Conservation (phyloP, 495 filamentous ascomycete genomes). For the Aspergillus nidulans region DNA sequence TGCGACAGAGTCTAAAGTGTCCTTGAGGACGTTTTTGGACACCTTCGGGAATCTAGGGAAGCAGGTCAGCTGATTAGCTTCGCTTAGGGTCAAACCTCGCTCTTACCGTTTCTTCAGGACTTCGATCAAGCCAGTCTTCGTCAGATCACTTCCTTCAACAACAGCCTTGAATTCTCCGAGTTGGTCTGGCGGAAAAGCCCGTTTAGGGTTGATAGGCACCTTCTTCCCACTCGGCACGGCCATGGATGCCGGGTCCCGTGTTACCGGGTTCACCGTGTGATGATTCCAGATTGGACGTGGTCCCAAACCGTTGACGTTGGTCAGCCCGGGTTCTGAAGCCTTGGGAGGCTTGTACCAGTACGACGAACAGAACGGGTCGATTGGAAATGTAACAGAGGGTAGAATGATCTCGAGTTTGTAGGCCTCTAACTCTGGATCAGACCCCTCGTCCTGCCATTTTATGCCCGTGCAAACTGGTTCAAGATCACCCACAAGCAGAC, state of each 20-base stretch:
- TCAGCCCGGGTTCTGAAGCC: conserved; percentile 15
- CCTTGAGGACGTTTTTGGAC: conserved; percentile 65
- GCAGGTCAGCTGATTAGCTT: conserved; percentile 10
- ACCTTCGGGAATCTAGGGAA: conserved; percentile 59
- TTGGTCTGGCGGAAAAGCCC: conserved; percentile 51
- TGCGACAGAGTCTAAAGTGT: conserved; percentile 67
- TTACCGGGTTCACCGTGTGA: conserved; percentile 19
- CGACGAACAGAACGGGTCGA: conserved; percentile 77
- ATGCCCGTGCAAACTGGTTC: conserved; percentile 73
- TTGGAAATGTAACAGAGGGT: conserved; percentile 49
- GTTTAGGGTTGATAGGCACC: conserved; percentile 27
- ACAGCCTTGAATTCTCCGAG: conserved; percentile 68
- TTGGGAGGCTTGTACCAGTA: conserved; percentile 65
- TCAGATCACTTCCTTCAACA: conserved; percentile 65
- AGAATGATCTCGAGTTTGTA: conserved; percentile 71
- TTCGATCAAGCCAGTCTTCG: conserved; percentile 72
- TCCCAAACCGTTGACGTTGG: conserved; percentile 9
- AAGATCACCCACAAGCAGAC: conserved; percentile 60
- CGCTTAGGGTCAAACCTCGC: not conserved
- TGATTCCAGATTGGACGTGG: conserved; percentile 21
- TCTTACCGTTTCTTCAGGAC: conserved; percentile 61
- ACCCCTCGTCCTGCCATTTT: conserved; percentile 67
- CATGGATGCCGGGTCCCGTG: not conserved
- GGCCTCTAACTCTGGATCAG: conserved; percentile 40
- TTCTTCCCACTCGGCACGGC: conserved; percentile 10